phyloP scores from a whole-genome alignment of 768 basidiomycete genomes.

The Terana coerulea region DNA sequence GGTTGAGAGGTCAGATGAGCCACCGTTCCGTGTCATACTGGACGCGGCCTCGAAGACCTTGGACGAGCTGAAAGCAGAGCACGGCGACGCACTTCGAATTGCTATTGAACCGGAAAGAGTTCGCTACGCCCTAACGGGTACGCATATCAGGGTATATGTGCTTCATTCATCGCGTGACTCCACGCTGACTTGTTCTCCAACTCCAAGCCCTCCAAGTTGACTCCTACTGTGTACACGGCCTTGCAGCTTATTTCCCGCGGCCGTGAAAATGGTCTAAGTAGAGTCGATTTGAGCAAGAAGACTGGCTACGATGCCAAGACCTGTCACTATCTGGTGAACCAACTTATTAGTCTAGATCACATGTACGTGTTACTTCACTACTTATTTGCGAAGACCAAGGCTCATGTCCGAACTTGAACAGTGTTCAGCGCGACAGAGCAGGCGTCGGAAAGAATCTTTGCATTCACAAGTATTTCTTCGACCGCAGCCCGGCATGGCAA shows the following conservation, averaged over 20 bases:
- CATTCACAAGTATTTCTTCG: constrained; percentile 83
- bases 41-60: constrained; percentile 55
- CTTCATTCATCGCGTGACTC: background rate
- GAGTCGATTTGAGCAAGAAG: constrained; percentile 70
- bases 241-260: constrained; percentile 84
- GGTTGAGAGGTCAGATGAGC: constrained; percentile 37
- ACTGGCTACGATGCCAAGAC: constrained; percentile 88
- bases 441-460: constrained; percentile 75
- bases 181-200: background rate
- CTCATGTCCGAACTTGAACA: constrained; percentile 24
- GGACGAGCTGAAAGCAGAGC: constrained; percentile 49
- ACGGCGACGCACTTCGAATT: constrained; percentile 66
- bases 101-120: constrained; percentile 72
- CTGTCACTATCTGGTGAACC: constrained; percentile 81
- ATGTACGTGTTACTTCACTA: constrained; percentile 45
- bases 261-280: constrained; percentile 71
- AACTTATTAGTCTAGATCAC: constrained; percentile 67
- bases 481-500: constrained; percentile 71
- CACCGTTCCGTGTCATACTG: constrained; percentile 36
- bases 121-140: constrained; percentile 79
- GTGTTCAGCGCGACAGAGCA: constrained; percentile 72
- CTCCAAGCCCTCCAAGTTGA: constrained; percentile 69
- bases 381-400: background rate
- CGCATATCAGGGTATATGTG: constrained; percentile 69
- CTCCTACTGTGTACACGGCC: constrained; percentile 79